These are phyloP conservation scores for Stylonectria norvegica DNA, from an alignment of 2,329 filamentous ascomycete genomes.

Conservation along the genomic window DNA sequence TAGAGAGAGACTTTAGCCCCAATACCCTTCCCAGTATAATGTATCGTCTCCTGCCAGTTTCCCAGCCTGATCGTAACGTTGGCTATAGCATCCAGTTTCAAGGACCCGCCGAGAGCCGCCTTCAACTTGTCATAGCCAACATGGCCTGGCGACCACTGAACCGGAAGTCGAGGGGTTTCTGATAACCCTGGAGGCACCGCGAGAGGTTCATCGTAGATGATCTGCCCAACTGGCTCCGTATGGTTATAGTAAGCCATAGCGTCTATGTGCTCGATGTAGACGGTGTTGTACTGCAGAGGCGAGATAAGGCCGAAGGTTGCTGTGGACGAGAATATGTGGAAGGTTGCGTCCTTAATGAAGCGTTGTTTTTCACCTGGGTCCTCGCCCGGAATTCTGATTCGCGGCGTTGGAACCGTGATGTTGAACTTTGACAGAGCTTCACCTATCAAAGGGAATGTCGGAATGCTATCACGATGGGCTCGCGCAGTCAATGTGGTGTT, in stretches of 20 bases:
- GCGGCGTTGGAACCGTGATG: slow-evolving; percentile 69
- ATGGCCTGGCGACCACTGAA: slow-evolving; percentile 71
- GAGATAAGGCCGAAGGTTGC: slow-evolving; percentile 81
- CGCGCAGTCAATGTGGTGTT: slow-evolving; percentile 78
- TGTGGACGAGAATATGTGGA: slow-evolving; percentile 83
- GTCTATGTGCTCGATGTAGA: slow-evolving; percentile 76
- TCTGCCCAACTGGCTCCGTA: slow-evolving; percentile 72
- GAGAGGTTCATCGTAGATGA: slow-evolving; percentile 72
- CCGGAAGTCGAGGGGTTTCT: slow-evolving; percentile 72
- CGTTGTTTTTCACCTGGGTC: slow-evolving; percentile 42
- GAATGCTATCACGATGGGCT: slow-evolving; percentile 69
- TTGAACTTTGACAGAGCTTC: slow-evolving; percentile 68
- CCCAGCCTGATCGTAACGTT: slow-evolving; percentile 72
- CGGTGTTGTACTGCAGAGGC: slow-evolving; percentile 67
- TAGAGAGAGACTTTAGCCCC: slow-evolving; percentile 53
- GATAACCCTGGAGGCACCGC: slow-evolving; percentile 71
- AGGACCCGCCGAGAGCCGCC: slow-evolving; percentile 72
- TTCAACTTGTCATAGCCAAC: slow-evolving; percentile 80
- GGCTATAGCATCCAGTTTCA: slow-evolving; percentile 77
- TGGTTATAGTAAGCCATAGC: slow-evolving; percentile 84
- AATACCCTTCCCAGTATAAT: slow-evolving; percentile 68
- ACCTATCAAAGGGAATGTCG: slow-evolving; percentile 68
- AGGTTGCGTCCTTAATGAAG: slow-evolving; percentile 81
- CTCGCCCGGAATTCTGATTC: slow-evolving; percentile 54
- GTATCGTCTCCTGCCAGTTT: slow-evolving; percentile 68